These are phyloP conservation scores for Carallia pectinifolia DNA, from an alignment of 345 rosid species.

Conservation along the genomic window DNA sequence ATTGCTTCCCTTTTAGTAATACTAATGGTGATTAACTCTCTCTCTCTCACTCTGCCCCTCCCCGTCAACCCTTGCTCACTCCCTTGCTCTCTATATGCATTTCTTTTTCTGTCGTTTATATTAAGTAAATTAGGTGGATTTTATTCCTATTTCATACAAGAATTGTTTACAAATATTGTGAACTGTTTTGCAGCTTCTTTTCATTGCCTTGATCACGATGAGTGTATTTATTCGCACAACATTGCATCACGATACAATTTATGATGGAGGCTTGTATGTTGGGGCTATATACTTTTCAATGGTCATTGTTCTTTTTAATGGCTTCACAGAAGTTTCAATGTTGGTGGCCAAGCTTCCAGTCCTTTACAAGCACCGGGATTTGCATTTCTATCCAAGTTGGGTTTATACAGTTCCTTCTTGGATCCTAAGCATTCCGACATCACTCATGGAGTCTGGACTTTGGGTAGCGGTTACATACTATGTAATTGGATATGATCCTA, in stretches of 20 bases:
- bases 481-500: conserved; percentile 89
- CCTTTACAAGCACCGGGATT: conserved; percentile 92
- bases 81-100: too few species aligned
- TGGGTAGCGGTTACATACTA: conserved; percentile 93
- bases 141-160: conserved; percentile 11
- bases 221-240: conserved; percentile 89
- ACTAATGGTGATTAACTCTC: too few species aligned
- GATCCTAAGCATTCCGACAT: conserved; percentile 82
- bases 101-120: not conserved
- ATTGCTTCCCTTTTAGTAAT: too few species aligned
- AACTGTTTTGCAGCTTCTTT: conserved; percentile 67
- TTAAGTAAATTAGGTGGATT: not conserved
- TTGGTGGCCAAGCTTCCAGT: conserved; percentile 94
- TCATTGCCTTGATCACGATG: conserved; percentile 93
- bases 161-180: not conserved
- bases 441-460: conserved; percentile 82
- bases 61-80: too few species aligned
- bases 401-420: conserved; percentile 91
- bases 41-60: too few species aligned
- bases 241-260: conserved; percentile 72
- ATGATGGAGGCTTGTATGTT: conserved; percentile 85
- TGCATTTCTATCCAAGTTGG: conserved; percentile 97
- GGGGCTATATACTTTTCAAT: conserved; percentile 91
- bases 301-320: conserved; percentile 96
- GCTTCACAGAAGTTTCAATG: conserved; percentile 97